Evolutionary conservation across 257 asterid genomes (phyloP).

Genomic region (Solanum etuberosum): DNA sequence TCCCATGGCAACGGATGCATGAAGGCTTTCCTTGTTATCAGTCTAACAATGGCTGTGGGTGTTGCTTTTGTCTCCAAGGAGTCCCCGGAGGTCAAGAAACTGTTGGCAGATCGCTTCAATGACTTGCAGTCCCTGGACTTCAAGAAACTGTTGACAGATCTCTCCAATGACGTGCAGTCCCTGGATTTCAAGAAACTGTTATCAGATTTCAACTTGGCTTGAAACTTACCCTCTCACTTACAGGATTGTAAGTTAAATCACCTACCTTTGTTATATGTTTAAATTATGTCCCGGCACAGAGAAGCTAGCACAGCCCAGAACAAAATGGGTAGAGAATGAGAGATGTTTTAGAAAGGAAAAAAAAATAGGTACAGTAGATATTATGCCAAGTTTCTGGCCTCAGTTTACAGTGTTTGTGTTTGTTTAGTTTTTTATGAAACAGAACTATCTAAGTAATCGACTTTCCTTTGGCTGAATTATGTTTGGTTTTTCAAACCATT

Average conservation of each 20-base stretch:
- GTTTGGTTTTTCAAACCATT: not conserved
- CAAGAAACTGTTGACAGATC: slow-evolving; percentile 12
- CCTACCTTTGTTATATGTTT: slow-evolving; percentile 10
- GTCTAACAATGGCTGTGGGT: slow-evolving; percentile 36
- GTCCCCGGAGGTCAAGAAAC: slow-evolving; percentile 16
- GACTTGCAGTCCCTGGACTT: slow-evolving; percentile 14
- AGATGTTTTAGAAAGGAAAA: not conserved
- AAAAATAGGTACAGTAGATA: not conserved
- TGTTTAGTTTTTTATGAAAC: not conserved
- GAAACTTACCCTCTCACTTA: not conserved
- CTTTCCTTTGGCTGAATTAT: not conserved
- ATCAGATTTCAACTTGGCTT: slow-evolving; percentile 12
- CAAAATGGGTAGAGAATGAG: slow-evolving; percentile 15
- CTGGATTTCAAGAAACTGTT: slow-evolving; percentile 18
- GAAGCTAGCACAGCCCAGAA: slow-evolving; percentile 15
- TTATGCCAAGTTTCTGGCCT: not conserved
- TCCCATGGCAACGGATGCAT: slow-evolving; percentile 42
- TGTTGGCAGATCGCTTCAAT: slow-evolving; percentile 1
- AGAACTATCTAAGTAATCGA: not conserved
- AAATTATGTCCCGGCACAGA: slow-evolving; percentile 13
- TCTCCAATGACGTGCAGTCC: slow-evolving; percentile 4
- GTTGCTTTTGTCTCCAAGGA: slow-evolving; percentile 19
- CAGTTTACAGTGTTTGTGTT: not conserved
- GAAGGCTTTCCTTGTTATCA: slow-evolving; percentile 21
- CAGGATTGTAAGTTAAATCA: slow-evolving; percentile 3